Base-by-base conservation (phyloP, 2,329 filamentous ascomycete species). In the Ustulina deusta region DNA sequence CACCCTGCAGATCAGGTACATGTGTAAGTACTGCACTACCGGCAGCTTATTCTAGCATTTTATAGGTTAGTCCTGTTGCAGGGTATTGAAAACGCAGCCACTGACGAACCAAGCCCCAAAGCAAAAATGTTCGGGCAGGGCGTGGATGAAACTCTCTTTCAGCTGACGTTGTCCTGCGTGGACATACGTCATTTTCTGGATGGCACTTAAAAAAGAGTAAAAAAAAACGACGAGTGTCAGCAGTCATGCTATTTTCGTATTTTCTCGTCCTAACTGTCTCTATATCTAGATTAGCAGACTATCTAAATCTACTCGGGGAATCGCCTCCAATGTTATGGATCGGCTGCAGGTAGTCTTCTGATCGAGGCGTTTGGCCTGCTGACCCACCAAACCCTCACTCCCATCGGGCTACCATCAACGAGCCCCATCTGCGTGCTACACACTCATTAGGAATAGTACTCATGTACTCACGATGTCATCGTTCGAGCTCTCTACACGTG, bases 401-500 rank as follows among this genome's bases (percentile, higher is more conserved):
- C 34, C 34, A n/a, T 17, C 40, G 38, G 40, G n/a, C n/a, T n/a
- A n/a, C n/a, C n/a, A n/a, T n/a, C n/a, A 40, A 40, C 29, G 1
- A 22, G 49, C 40, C 42, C 49, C 58, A 32, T 51, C 29, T 46
- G 40, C 29, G 51, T 63, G 49, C 51, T 42, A 48, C 63, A 13
- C 34, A 56, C 38, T 57, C 44, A 46, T 36, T 34, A 48, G 54
- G 27, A 48, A 52, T 44, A 38, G 38, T 57, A 36, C 65, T 61
- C 65, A 68, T 68, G 66, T 68, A 62, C 61, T 62, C 56, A 57
- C 40, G 56, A 57, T 52, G 34, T 32, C 55, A 20, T 60, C 51
- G 60, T 58, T 9, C 22, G 36, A 42, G 49, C n/a, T 20, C 46
- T 59, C 67, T 69, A 74, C 74, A 76, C 74, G 74, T 76, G 74